Evolutionary conservation across 2,329 filamentous ascomycete species (phyloP), one percentile per base, ranked within the genome.

Genomic region (Stylonectria norvegica): DNA sequence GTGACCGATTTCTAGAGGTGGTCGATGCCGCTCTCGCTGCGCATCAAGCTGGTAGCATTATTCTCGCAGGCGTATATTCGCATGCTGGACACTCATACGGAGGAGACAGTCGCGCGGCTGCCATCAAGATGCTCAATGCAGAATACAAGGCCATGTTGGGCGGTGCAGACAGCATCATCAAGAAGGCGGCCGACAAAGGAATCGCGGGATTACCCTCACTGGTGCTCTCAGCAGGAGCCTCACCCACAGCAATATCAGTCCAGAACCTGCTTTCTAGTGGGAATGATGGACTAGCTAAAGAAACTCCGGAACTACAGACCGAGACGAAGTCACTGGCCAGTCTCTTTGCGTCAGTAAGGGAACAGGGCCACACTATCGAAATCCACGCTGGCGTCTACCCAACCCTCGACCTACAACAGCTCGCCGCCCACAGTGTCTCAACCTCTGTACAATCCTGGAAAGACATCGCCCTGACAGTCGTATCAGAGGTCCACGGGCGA

Each of bases 301-400:
- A 36, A 2, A 29, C 45, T 2, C 44, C 47, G 5, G 53, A 53
- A 28, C 38, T 59, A 7, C 40, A 41, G 27, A 18, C 36, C 9
- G 52, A 55, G 15, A 49, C 47, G 16, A 17, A 42, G 2, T 32
- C 47, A 5, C 48, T 60, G 9, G 43, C 53, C 2, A 23, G 36
- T 6, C 39, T 59, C 5, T 47, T 60, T 20, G 25, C 11, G 3
- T 40, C 49, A 3, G 50, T 70, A 42, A 66, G 55, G 36, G 57
- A 48, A 39, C 55, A 60, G 4, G 66, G 64, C 23, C 68, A 74
- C 35, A 62, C 57, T 2, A 70, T 89, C 18, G 86, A 89, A 58
- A 68, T 89, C 2, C 86, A 90, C 59, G 85, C 86, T 0, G 86
- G 85, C 20, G 83, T 87, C 3, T 91, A 90, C 58, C 79, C 86